Conservation (phyloP, 2,329 filamentous ascomycete species). For the Hypocrella siamensis region DNA sequence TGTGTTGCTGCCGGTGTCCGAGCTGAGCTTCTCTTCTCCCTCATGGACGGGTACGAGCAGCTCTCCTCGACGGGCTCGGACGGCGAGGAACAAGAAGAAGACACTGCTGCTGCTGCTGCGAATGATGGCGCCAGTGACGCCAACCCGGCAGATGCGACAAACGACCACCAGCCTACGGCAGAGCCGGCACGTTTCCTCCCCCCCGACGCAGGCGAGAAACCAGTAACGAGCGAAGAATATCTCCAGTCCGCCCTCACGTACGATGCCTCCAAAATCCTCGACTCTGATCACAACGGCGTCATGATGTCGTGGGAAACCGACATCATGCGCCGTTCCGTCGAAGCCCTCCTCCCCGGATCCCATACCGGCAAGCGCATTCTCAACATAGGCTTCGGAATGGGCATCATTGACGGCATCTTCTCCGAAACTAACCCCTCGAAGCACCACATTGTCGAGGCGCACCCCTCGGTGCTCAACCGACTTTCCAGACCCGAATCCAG, state of each 20-base stretch:
- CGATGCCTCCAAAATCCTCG: slow-evolving; percentile 50
- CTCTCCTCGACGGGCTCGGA: slow-evolving; percentile 45
- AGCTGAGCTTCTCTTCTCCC: slow-evolving; percentile 71
- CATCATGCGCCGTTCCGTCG: slow-evolving; percentile 69
- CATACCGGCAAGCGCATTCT: slow-evolving; percentile 49
- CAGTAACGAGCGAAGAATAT: slow-evolving; percentile 51
- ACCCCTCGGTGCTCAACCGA: slow-evolving; percentile 58
- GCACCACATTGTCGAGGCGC: slow-evolving; percentile 80
- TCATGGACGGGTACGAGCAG: slow-evolving; percentile 68
- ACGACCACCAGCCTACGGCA: slow-evolving; percentile 10
- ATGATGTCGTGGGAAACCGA: slow-evolving; percentile 91
- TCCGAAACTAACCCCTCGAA: slow-evolving; percentile 47
- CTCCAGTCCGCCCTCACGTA: slow-evolving; percentile 52
- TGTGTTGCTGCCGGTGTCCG: slow-evolving; percentile 83
- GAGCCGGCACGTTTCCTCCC: slow-evolving; percentile 11
- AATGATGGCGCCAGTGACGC: slow-evolving; percentile 11
- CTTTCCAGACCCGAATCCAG: slow-evolving; percentile 32
- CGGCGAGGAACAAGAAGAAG: slow-evolving; percentile 25
- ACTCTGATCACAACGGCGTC: slow-evolving; percentile 63
- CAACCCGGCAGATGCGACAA: too few species aligned
- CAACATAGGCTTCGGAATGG: slow-evolving; percentile 85
- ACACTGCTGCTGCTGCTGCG: slow-evolving; percentile 15
- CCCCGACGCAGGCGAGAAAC: slow-evolving; percentile 21
- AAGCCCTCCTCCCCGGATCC: slow-evolving; percentile 37
- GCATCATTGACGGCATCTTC: slow-evolving; percentile 69